A percentile compares a stretch with the other conserved stretches of the same genome.
These are phyloP conservation scores for Melaleuca quinquenervia DNA, from an alignment of 345 rosid species.

Conservation along the genomic window DNA sequence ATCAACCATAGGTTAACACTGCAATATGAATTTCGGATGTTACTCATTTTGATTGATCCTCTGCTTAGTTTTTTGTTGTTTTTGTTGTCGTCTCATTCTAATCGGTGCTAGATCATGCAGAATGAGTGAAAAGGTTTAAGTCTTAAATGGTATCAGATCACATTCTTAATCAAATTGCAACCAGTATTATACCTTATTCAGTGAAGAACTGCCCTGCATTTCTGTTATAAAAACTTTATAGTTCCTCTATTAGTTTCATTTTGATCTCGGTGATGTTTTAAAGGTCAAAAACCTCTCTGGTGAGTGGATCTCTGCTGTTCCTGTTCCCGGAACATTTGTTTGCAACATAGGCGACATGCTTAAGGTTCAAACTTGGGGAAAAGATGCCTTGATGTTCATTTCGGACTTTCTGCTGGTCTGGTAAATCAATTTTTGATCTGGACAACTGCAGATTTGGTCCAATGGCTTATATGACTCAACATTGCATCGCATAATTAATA, in stretches of 20 bases:
- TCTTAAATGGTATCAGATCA: background rate
- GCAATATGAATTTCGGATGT: background rate
- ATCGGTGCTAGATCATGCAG: background rate
- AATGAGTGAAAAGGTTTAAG: background rate
- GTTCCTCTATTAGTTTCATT: background rate
- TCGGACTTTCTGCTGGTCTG: background rate
- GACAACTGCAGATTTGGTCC: constrained; percentile 48
- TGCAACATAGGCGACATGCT: constrained; percentile 96
- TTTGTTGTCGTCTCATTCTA: background rate
- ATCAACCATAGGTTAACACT: background rate
- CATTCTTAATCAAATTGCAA: background rate
- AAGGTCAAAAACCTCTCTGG: constrained; percentile 75
- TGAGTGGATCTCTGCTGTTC: constrained; percentile 86
- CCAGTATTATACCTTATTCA: background rate
- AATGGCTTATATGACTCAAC: constrained; percentile 85
- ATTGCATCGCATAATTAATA: constrained; percentile 61
- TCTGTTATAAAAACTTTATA: background rate
- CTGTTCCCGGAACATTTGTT: constrained; percentile 69
- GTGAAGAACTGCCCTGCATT: background rate
- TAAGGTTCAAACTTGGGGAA: constrained; percentile 33
- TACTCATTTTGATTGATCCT: background rate
- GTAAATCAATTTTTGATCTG: background rate
- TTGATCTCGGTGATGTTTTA: background rate
- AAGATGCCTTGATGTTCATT: background rate
- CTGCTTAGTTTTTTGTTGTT: background rate